phyloP scores from a whole-genome alignment of 495 filamentous ascomycete genomes.

The Neurospora sp. region DNA sequence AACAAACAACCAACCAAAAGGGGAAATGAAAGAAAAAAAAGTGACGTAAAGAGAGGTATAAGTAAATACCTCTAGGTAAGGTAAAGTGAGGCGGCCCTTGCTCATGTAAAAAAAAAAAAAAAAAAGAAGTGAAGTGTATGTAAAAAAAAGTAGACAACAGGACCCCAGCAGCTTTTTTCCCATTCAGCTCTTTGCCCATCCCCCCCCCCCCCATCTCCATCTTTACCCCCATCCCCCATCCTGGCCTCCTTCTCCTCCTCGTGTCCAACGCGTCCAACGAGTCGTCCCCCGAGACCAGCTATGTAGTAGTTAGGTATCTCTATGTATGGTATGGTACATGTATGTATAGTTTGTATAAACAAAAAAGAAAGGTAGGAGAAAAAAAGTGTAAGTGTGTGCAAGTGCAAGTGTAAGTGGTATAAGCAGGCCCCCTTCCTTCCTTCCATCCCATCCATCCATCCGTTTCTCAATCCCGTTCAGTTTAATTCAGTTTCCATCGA shows the following conservation, averaged over 20 bases:
- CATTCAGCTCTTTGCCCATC: background rate
- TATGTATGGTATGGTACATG: background rate
- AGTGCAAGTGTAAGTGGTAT: background rate
- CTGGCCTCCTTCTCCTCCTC: too few relatives aligned
- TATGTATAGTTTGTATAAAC: background rate
- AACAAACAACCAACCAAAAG: background rate
- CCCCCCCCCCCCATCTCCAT: background rate
- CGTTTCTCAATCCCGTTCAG: background rate
- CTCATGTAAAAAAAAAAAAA: background rate
- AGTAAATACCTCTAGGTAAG: background rate
- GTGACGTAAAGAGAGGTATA: background rate
- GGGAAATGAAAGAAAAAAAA: too few relatives aligned
- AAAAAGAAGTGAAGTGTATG: background rate
- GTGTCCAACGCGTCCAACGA: background rate
- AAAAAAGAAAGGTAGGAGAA: background rate
- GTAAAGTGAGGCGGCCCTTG: background rate
- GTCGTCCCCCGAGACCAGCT: background rate
- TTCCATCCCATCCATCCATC: background rate
- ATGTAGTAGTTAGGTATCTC: background rate
- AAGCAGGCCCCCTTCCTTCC: background rate
- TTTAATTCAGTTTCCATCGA: background rate
- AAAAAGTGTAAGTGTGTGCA: background rate
- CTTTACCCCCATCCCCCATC: background rate
- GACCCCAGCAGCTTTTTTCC: background rate
- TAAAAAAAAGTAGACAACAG: background rate